A percentile compares a stretch with the other conserved stretches of the same genome.
These are phyloP conservation scores for Fusarium solani-melongenae DNA, from an alignment of 2,329 filamentous ascomycete genomes.

Conservation along the genomic window DNA sequence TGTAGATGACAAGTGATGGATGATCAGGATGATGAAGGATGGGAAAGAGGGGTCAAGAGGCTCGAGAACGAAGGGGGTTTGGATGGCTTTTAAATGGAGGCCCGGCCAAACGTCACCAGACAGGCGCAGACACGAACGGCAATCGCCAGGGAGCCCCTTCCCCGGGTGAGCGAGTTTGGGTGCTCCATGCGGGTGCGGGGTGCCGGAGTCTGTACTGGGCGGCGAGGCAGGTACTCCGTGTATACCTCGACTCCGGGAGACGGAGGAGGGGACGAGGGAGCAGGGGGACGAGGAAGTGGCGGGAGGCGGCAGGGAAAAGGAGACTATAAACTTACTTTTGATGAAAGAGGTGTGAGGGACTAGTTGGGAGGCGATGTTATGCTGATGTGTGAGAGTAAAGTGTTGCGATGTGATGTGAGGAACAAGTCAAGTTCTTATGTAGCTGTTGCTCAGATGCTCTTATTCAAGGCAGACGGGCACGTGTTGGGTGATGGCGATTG, in stretches of 20 bases:
- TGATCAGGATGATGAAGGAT: slow-evolving; percentile 25
- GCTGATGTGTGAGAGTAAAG: not conserved
- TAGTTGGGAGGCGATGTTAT: not conserved
- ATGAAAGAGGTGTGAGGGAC: slow-evolving; percentile 2
- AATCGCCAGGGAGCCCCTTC: slow-evolving; percentile 16
- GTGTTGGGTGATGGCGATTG: not conserved
- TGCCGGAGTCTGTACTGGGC: slow-evolving; percentile 1
- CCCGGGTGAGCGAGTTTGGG: slow-evolving; percentile 10
- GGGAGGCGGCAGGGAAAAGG: not conserved
- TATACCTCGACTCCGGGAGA: slow-evolving; percentile 17
- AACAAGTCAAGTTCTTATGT: not conserved
- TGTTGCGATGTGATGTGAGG: slow-evolving; percentile 12
- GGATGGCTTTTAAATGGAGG: slow-evolving; percentile 40
- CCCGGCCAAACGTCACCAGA: slow-evolving; percentile 40
- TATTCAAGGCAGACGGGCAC: not conserved
- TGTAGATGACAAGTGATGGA: slow-evolving; percentile 15
- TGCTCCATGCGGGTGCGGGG: slow-evolving; percentile 25
- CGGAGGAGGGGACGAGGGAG: slow-evolving; percentile 5
- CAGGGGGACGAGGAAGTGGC: not conserved
- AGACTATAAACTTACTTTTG: slow-evolving; percentile 32
- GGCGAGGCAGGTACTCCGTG: slow-evolving; percentile 32
- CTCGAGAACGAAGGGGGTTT: slow-evolving; percentile 17
- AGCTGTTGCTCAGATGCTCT: slow-evolving; percentile 10
- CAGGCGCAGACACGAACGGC: not conserved
- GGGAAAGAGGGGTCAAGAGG: slow-evolving; percentile 32